Percentiles rank a stretch among this genome's conserved stretches.
Conservation (phyloP, 768 basidiomycete genomes). For the Pisolithus albus region DNA sequence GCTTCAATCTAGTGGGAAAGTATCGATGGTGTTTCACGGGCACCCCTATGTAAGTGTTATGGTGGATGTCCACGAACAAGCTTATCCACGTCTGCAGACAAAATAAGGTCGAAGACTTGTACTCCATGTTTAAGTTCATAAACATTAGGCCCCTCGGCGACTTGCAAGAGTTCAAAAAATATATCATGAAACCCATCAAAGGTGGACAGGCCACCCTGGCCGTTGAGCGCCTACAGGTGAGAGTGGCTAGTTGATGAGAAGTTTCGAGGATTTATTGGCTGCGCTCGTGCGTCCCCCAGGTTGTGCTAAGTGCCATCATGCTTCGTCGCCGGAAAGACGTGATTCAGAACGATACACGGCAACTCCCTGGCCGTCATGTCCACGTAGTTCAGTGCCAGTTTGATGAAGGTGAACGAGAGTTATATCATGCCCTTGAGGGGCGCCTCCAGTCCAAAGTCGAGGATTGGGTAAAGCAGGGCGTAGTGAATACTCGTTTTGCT, state of each 20-base stretch:
- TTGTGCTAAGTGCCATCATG: background rate
- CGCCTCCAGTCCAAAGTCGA: background rate
- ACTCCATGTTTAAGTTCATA: background rate
- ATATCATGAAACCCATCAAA: background rate
- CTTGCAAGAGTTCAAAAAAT: background rate
- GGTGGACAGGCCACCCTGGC: background rate
- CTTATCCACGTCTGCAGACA: background rate
- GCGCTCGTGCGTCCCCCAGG: background rate
- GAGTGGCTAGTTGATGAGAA: background rate
- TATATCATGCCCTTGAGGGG: background rate
- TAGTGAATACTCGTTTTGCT: background rate
- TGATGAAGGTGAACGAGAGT: background rate
- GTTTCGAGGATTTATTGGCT: background rate
- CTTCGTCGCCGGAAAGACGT: background rate
- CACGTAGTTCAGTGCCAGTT: background rate
- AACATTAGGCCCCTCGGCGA: background rate
- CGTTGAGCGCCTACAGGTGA: background rate
- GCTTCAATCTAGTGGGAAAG: background rate
- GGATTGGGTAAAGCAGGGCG: background rate
- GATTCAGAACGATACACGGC: background rate
- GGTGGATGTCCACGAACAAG: background rate
- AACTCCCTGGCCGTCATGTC: background rate
- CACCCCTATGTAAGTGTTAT: background rate
- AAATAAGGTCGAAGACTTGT: background rate
- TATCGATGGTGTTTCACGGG: background rate